Conservation (phyloP, 495 filamentous ascomycete species). For the Podospora bellae-mahoneyi region DNA sequence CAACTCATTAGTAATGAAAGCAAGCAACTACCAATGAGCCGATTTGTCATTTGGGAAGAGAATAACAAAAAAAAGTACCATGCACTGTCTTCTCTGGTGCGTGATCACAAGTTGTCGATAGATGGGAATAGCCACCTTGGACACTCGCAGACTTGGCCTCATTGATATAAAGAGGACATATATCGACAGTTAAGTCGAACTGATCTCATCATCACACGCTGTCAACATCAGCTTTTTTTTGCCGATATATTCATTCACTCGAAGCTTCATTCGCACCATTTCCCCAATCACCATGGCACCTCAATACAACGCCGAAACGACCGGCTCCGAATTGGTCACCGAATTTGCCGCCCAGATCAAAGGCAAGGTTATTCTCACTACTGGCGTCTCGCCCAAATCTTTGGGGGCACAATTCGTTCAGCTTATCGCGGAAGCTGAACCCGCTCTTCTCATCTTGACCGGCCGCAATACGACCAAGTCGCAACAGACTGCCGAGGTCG, state of each 20-base stretch:
- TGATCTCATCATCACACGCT: neutral
- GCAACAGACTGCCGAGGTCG: conserved; percentile 33
- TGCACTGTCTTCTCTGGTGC: too few species aligned
- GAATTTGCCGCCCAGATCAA: conserved; percentile 18
- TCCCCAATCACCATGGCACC: conserved; percentile 21
- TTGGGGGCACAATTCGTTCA: conserved; percentile 43
- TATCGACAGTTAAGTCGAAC: neutral
- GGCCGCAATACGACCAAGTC: conserved; percentile 42
- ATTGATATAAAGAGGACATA: neutral
- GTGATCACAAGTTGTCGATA: neutral
- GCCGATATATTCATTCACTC: too few species aligned
- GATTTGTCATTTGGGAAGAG: neutral
- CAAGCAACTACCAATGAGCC: neutral
- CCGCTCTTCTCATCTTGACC: conserved; percentile 46
- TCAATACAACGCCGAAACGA: conserved; percentile 19
- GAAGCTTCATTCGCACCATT: neutral
- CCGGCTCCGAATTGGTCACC: conserved; percentile 17
- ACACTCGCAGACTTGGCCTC: neutral
- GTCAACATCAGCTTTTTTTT: neutral
- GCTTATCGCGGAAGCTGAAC: conserved; percentile 39
- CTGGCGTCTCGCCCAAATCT: conserved; percentile 42
- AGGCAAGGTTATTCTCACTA: conserved; percentile 43
- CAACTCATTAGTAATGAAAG: neutral
- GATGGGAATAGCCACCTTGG: neutral
- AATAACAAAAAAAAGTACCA: too few species aligned